Evolutionary conservation across 805 yeast species (phyloP), one percentile per base, ranked within the genome.

Genomic region (Hanseniaspora vineae): DNA sequence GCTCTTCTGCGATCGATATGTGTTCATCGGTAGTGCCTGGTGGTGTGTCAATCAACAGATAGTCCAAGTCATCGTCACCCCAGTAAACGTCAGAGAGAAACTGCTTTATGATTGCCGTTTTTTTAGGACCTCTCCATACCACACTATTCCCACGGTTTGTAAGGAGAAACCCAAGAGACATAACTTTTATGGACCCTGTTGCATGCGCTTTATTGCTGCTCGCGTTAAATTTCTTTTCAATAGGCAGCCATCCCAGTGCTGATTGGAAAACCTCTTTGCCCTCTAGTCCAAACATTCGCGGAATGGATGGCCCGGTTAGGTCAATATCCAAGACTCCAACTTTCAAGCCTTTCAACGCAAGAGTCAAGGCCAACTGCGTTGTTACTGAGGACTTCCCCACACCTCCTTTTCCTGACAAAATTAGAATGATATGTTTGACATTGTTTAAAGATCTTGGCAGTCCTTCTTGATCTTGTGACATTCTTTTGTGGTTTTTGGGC

Each of bases 1-100:
- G 70, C 62, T 88, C 95, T 59, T 92, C 97, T 5, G 97, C 97
- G 37, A 94, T 83, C 3, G 96, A 88, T 37, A 92, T 92, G 62
- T 92, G 99, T 62, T 92, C 99, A 64, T 92, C 99, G 0, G 96
- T 84, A 0, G 99, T 92, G 0, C 99, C 99, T 0, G 99, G 99
- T 1, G 99, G 99, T 0, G 99, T 92, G 61, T 92, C 99, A 6
- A 92, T 88, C 32, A 92, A 66, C 48, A 90, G 66, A 59, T 84
- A 90, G 42, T 65, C 68, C 56, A 81, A 78, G 17, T 45, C 46
- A 48, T 86, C 78, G 29, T 74, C 68, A 0, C 87, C 96, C 99
- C 99, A 92, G 31, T 77, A 76, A 1, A 90, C 96, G 61, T 92
- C 97, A 51, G 78, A 76, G 40, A 94, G 69, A 60, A 92, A 90